Base-by-base conservation (phyloP, 306 rosid species). In the Cicer arietinum region DNA sequence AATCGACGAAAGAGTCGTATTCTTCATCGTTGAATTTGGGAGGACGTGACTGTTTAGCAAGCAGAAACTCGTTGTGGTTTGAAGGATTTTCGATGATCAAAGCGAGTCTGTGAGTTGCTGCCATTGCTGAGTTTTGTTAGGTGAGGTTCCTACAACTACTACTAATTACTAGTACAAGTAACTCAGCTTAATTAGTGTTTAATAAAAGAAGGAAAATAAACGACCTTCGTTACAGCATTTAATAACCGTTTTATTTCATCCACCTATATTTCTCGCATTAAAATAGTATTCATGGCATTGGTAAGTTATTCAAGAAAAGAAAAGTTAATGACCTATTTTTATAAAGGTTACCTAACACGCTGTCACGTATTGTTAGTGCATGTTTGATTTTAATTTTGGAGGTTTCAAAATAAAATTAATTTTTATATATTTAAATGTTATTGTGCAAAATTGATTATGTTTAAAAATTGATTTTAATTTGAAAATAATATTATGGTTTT, bases 1-100 rank as follows among this genome's bases (percentile, higher is more conserved):
- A 93, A 76, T 93, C 98, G 35, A 83, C 74, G 84, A 68, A 85
- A 74, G 98, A 93, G 47, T 93, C 95, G 89, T 93, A 93, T 74
- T 93, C 95, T 1, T 79, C 81, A 43, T 89, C 83, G 56, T 82
- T 44, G 84, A 90, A 93, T 74, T 79, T 84, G 7, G 92, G 87
- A 30, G 92, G 98, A 37, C 79, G 93, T 9, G 89, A 52, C 77
- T 93, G 93, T 71, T 85, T 88, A 12, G 75, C 42, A 58, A 90
- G 88, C 40, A 93, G 89, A 60, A 88, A 89, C 20, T 88, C 85
- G 30, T 76, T 67, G 58, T 71, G 51, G 59, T 90, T 71, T 53
- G 54, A 79, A 59, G 83, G 83, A n/a, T 82, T 86, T 22, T 57
- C 10, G 51, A 90, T 73, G 57, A 93, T 84, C 75, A 88, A 43